phyloP scores from a whole-genome alignment of 805 yeast species.

The Zygoascus flipseniorum region DNA sequence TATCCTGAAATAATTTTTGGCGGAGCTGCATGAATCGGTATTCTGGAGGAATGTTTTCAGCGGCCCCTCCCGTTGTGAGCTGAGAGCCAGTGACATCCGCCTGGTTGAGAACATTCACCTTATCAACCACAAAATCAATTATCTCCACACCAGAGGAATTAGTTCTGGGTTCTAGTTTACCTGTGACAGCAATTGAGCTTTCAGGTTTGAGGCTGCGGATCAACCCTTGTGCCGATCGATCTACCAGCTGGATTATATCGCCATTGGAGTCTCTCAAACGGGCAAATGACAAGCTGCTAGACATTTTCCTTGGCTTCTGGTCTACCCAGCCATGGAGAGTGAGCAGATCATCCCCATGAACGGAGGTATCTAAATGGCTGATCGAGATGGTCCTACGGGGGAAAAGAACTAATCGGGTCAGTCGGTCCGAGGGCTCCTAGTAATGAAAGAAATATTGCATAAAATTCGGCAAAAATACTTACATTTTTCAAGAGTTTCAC shows the following conservation, averaged over 20 bases:
- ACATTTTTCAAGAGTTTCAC: neutral
- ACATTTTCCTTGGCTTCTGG: slow-evolving; percentile 59
- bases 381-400: neutral
- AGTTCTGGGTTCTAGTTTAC: slow-evolving; percentile 36
- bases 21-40: slow-evolving; percentile 77
- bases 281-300: slow-evolving; percentile 61
- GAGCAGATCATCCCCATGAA: neutral
- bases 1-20: slow-evolving; percentile 25
- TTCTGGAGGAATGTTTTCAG: slow-evolving; percentile 60
- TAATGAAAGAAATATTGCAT: neutral
- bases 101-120: slow-evolving; percentile 49
- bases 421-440: too few species aligned
- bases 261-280: slow-evolving; percentile 69
- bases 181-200: slow-evolving; percentile 63
- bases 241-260: slow-evolving; percentile 49
- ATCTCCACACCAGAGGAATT: slow-evolving; percentile 7
- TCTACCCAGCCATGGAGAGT: slow-evolving; percentile 82
- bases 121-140: slow-evolving; percentile 46
- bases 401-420: neutral
- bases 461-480: neutral
- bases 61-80: slow-evolving; percentile 49
- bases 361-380: neutral
- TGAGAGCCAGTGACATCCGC: slow-evolving; percentile 62
- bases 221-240: slow-evolving; percentile 32
- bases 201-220: slow-evolving; percentile 53